Conservation (phyloP, 768 basidiomycete species). For the Sistotremastrum suecicum region DNA sequence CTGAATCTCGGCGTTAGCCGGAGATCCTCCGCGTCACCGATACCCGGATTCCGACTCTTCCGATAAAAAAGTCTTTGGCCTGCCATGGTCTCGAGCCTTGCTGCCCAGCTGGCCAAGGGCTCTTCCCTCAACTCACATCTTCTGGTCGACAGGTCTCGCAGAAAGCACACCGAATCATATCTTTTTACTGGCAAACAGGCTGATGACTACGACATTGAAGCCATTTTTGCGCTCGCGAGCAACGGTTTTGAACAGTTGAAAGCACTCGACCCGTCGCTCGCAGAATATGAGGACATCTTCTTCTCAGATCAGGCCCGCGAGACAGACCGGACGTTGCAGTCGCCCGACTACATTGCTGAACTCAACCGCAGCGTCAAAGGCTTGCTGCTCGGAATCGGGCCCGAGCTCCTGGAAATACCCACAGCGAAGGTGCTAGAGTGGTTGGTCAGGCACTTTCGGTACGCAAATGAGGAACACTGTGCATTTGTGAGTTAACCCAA, state of each 20-base stretch:
- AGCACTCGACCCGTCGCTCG: conserved; percentile 42
- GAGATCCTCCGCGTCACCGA: too few species aligned
- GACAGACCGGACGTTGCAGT: conserved; percentile 66
- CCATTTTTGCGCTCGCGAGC: conserved; percentile 65
- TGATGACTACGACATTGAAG: conserved; percentile 74
- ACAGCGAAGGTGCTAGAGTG: conserved; percentile 83
- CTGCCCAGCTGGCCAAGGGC: conserved; percentile 63
- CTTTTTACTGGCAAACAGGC: conserved; percentile 77
- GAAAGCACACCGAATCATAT: conserved; percentile 63
- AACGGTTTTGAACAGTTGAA: conserved; percentile 68
- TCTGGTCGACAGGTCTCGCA: conserved; percentile 48
- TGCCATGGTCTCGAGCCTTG: conserved; percentile 56
- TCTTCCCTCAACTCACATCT: conserved; percentile 68
- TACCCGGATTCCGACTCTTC: too few species aligned
- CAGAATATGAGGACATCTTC: conserved; percentile 48
- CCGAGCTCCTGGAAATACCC: conserved; percentile 68
- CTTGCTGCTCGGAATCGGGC: conserved; percentile 61
- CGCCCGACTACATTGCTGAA: conserved; percentile 42
- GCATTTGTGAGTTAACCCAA: not conserved
- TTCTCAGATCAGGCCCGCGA: conserved; percentile 70
- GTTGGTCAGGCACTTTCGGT: conserved; percentile 91
- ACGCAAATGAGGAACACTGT: conserved; percentile 9
- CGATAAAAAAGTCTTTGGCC: not conserved
- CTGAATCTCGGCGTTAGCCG: too few species aligned
- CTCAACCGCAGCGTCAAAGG: conserved; percentile 47